A percentile compares a stretch with the other conserved stretches of the same genome.
These are phyloP conservation scores for Didymella keratinophila DNA, from an alignment of 2,329 filamentous ascomycete species.

Conservation along the genomic window DNA sequence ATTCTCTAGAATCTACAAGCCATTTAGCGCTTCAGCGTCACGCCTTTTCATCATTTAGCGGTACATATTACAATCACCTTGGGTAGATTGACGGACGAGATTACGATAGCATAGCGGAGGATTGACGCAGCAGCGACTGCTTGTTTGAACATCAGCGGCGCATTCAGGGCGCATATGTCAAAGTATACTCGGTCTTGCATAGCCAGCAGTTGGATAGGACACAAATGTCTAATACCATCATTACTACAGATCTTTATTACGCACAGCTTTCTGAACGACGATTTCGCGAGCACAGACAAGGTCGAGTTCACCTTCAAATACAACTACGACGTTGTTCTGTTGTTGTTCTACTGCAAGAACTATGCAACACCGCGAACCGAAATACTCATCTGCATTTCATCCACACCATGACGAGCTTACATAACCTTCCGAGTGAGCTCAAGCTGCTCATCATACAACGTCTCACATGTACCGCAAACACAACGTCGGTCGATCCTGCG, in stretches of 20 bases:
- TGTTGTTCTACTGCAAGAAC: no score
- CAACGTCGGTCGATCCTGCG: no score
- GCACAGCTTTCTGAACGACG: neutral
- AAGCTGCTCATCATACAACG: no score
- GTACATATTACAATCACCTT: neutral
- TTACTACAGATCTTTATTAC: neutral
- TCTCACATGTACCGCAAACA: no score
- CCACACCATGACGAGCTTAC: no score
- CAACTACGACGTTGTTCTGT: no score
- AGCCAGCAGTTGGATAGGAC: slow-evolving; percentile 4
- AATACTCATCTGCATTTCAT: no score
- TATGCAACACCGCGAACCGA: no score
- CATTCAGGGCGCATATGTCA: neutral
- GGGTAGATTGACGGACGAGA: slow-evolving; percentile 11
- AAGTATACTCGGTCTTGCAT: slow-evolving; percentile 5
- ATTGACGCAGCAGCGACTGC: neutral
- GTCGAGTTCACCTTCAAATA: no score
- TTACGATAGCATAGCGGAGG: slow-evolving; percentile 11
- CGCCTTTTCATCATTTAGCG: slow-evolving; percentile 11
- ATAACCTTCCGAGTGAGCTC: no score
- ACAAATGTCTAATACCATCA: neutral
- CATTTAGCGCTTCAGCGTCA: slow-evolving; percentile 4
- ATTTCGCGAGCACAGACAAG: no score
- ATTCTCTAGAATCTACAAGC: neutral
- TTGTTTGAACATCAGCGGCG: neutral